Conservation (phyloP, 2,329 filamentous ascomycete species). For the Coniochaeta sp. region DNA sequence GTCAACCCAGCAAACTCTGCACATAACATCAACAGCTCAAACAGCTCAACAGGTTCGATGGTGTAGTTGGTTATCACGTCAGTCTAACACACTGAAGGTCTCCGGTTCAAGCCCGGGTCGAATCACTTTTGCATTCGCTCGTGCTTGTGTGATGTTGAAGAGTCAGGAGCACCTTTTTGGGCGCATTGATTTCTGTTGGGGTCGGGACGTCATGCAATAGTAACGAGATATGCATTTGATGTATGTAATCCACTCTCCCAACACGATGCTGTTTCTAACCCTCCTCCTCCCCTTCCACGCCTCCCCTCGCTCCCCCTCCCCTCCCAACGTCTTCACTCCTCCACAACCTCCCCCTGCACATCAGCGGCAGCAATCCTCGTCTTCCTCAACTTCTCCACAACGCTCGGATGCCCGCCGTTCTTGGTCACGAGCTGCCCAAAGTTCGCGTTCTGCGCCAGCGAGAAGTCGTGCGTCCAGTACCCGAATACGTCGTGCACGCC, state of each 20-base stretch:
- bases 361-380: neutral
- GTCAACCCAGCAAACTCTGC: neutral
- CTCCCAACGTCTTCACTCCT: neutral
- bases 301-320: neutral
- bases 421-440: slow-evolving; percentile 6
- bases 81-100: neutral
- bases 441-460: slow-evolving; percentile 12
- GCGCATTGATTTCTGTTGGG: no score
- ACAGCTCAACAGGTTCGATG: neutral
- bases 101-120: neutral
- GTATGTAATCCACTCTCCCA: no score
- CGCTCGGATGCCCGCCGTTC: neutral
- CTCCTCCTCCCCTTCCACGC: no score
- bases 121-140: neutral
- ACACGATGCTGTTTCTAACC: no score
- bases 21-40: neutral
- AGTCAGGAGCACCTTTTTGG: no score
- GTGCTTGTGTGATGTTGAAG: neutral
- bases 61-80: neutral
- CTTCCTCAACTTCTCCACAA: neutral
- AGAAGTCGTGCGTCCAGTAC: slow-evolving; percentile 20
- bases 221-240: no score
- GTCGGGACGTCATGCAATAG: no score
- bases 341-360: neutral
- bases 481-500: slow-evolving; percentile 17